Evolutionary conservation across 352 stramenopile genomes (phyloP).

Genomic region (Pythium brassicae): DNA sequence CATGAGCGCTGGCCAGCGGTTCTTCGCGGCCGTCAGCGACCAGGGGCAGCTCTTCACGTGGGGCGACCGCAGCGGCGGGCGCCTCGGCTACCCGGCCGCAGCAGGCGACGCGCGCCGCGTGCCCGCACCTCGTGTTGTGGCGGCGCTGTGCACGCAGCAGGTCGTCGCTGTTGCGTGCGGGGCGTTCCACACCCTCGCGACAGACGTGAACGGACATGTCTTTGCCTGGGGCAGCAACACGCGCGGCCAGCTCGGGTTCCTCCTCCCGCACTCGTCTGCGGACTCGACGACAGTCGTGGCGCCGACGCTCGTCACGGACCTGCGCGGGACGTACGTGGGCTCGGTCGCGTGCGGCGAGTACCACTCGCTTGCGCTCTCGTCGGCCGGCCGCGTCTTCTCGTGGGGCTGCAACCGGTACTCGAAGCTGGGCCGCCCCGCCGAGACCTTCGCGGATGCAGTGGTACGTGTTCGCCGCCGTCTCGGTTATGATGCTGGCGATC

Average conservation of each 20-base stretch:
- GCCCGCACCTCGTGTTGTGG: conserved; percentile 29
- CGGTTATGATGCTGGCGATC: neutral
- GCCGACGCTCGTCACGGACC: conserved; percentile 34
- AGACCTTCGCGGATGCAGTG: conserved; percentile 32
- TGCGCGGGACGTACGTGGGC: conserved; percentile 57
- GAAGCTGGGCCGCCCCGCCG: conserved; percentile 46
- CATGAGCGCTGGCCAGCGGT: conserved; percentile 44
- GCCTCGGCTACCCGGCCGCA: conserved; percentile 47
- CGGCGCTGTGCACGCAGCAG: conserved; percentile 23
- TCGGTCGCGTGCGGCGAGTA: conserved; percentile 66
- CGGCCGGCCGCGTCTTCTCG: conserved; percentile 53
- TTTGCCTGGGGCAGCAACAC: conserved; percentile 69
- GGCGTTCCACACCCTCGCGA: conserved; percentile 62
- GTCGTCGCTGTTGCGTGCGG: conserved; percentile 62
- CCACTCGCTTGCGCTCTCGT: conserved; percentile 65
- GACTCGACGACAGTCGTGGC: conserved; percentile 19
- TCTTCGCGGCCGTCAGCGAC: conserved; percentile 48
- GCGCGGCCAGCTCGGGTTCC: conserved; percentile 42
- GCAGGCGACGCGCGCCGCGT: conserved; percentile 43
- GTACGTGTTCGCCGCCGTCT: conserved; percentile 18
- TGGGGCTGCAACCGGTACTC: conserved; percentile 72
- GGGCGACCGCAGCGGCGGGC: conserved; percentile 56
- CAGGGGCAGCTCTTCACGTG: conserved; percentile 46
- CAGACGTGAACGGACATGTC: conserved; percentile 71
- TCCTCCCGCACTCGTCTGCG: conserved; percentile 20